Evolutionary conservation across 1,284 basidiomycete genomes (phyloP), one percentile per base, ranked within the genome.

Genomic region (Athelia sp.): DNA sequence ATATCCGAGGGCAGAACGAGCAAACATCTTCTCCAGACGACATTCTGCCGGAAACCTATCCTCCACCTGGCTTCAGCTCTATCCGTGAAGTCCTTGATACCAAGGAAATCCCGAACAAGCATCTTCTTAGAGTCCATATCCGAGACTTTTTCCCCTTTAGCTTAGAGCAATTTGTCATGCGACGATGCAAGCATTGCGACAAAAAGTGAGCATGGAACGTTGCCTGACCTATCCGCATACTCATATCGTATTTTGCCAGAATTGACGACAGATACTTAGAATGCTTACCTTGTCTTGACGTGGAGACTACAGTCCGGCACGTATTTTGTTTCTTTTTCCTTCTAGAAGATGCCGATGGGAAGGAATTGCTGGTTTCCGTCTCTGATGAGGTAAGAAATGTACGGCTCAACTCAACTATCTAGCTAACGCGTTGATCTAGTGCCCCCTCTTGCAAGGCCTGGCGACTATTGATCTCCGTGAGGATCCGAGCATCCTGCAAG

Each of bases 61-160:
- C 23, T 50, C n/a, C 40, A 47, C 21, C 48, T 35, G 43, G 49
- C 45, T 45, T 59, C 50, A 40, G 19, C 40, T 69, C 68, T 2
- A 69, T 82, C 50, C 59, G 67, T 47, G 68, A 76, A 53, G 60
- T 81, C 22, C 55, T 67, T 17, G 57, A 55, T 1, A 60, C 55
- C 40, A 53, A 63, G 2, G 59, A 61, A 32, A 69, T 63, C 44
- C 71, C 72, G 8, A 64, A 59, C 21, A 69, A 66, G 49, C 79
- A 74, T 54, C 70, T 62, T 24, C 61, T 86, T 17, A 55, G 66
- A 11, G 84, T 78, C 4, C 75, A 74, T 18, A 71, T 76, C 3
- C 60, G 78, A 6, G 79, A 82, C 58, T 83, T 78, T 57, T 75
- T 69, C 54, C 85, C 85, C 1, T 63, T 72, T 38, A 57, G 69